Percentiles rank a stretch among this genome's conserved stretches.
phyloP scores from a whole-genome alignment of 164 flowering plant genomes.

The Berberis thunbergii region DNA sequence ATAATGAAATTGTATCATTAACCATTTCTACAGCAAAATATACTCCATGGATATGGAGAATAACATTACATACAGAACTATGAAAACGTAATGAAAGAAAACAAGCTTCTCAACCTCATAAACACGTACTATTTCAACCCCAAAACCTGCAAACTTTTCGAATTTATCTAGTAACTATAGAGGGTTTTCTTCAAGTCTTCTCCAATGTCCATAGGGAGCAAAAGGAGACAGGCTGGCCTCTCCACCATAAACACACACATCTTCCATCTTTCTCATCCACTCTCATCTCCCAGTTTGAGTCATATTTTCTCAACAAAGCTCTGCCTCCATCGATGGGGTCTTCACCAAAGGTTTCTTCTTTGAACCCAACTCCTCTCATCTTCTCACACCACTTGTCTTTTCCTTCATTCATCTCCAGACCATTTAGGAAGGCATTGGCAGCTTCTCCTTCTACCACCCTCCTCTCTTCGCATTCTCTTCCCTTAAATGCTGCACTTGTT shows the following conservation, averaged over 20 bases:
- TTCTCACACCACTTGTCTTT: conserved; percentile 63
- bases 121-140: too few species aligned
- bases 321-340: conserved; percentile 51
- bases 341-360: conserved; percentile 41
- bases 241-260: conserved; percentile 55
- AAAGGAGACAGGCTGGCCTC: conserved; percentile 71
- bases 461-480: conserved; percentile 64
- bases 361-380: conserved; percentile 49
- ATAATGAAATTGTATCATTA: too few species aligned
- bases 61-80: too few species aligned
- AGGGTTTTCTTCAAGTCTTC: neutral
- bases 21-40: too few species aligned
- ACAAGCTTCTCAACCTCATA: too few species aligned
- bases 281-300: conserved; percentile 69
- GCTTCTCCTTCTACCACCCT: conserved; percentile 71
- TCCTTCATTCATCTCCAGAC: conserved; percentile 52
- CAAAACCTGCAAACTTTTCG: too few species aligned
- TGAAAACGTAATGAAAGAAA: too few species aligned
- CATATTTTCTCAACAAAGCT: conserved; percentile 66
- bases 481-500: conserved; percentile 63
- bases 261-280: conserved; percentile 38
- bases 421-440: conserved; percentile 33
- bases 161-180: too few species aligned
- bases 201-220: conserved; percentile 54
- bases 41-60: too few species aligned